A percentile compares a stretch with the other conserved stretches of the same genome.
These are phyloP conservation scores for Torrubiella hemipterigena DNA, from an alignment of 2,329 filamentous ascomycete species.

Conservation along the genomic window DNA sequence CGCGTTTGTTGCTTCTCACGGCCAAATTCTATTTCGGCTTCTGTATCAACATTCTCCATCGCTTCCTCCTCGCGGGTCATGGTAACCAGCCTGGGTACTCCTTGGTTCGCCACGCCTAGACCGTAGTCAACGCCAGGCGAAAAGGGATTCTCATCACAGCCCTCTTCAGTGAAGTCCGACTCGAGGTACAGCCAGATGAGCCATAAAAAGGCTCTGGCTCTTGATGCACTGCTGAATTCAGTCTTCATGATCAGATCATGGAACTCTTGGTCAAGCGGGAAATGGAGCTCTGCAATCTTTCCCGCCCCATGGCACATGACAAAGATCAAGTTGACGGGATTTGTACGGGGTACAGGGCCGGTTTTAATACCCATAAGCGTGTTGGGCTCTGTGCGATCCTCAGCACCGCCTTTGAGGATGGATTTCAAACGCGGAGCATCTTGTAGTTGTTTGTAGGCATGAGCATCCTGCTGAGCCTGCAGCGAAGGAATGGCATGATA, in stretches of 20 bases:
- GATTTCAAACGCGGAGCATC: constrained; percentile 94
- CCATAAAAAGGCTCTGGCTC: constrained; percentile 87
- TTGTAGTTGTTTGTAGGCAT: constrained; percentile 95
- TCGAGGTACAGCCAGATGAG: constrained; percentile 99
- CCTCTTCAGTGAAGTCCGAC: constrained; percentile 83
- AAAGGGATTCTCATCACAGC: constrained; percentile 83
- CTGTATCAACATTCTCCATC: constrained; percentile 63
- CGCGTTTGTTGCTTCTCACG: constrained; percentile 62
- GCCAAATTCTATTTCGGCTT: constrained; percentile 58
- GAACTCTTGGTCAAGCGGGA: constrained; percentile 75
- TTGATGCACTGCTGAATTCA: constrained; percentile 67
- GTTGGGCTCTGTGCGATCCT: constrained; percentile 74
- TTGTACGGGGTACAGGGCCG: constrained; percentile 58
- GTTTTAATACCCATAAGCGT: constrained; percentile 73
- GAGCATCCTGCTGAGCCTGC: constrained; percentile 87
- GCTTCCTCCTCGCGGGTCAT: constrained; percentile 55
- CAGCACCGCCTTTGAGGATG: constrained; percentile 90
- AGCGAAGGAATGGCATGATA: constrained; percentile 97
- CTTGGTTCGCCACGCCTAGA: constrained; percentile 53
- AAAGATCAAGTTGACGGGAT: constrained; percentile 95
- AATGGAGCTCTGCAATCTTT: constrained; percentile 88
- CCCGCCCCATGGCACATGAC: constrained; percentile 81
- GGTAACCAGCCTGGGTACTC: constrained; percentile 53
- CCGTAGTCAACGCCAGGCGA: constrained; percentile 58
- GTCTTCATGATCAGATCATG: constrained; percentile 94